Evolutionary conservation across 345 rosid genomes (phyloP).

Genomic region (Streptanthus diversifolius): DNA sequence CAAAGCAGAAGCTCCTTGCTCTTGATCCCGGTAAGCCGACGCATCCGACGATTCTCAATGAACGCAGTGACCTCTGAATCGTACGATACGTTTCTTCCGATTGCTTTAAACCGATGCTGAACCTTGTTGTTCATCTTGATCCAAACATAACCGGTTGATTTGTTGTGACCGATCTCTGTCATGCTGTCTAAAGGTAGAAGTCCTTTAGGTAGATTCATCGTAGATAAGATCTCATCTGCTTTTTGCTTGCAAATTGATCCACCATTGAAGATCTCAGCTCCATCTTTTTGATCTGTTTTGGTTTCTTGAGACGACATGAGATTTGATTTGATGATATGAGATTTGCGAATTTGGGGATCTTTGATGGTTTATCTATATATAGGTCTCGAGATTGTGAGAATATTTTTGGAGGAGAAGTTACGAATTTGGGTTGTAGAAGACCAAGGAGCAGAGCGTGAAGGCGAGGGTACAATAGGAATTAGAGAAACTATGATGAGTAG

Average conservation of each 20-base stretch:
- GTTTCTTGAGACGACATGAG: constrained; percentile 30
- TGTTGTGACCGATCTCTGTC: constrained; percentile 51
- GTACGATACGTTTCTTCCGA: constrained; percentile 44
- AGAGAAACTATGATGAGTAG: not conserved
- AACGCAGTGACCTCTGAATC: constrained; percentile 52
- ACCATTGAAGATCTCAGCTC: constrained; percentile 51
- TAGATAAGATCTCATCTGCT: constrained; percentile 38
- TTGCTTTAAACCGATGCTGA: constrained; percentile 40
- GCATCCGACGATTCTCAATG: constrained; percentile 50
- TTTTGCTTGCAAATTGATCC: constrained; percentile 48
- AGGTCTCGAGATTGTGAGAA: not conserved
- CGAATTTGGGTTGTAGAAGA: not conserved
- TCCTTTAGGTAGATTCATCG: constrained; percentile 48
- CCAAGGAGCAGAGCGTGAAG: not conserved
- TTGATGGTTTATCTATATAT: not conserved
- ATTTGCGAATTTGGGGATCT: not conserved
- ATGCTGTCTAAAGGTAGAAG: constrained; percentile 54
- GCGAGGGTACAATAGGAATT: constrained; percentile 9
- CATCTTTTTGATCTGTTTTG: constrained; percentile 36
- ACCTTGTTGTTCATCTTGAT: constrained; percentile 45
- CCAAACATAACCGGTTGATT: constrained; percentile 58
- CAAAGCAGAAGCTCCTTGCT: constrained; percentile 58
- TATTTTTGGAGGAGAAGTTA: not conserved
- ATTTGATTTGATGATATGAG: not conserved
- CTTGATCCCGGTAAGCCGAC: constrained; percentile 45